These are phyloP conservation scores for Populus alba DNA, from an alignment of 345 rosid genomes.

Conservation along the genomic window DNA sequence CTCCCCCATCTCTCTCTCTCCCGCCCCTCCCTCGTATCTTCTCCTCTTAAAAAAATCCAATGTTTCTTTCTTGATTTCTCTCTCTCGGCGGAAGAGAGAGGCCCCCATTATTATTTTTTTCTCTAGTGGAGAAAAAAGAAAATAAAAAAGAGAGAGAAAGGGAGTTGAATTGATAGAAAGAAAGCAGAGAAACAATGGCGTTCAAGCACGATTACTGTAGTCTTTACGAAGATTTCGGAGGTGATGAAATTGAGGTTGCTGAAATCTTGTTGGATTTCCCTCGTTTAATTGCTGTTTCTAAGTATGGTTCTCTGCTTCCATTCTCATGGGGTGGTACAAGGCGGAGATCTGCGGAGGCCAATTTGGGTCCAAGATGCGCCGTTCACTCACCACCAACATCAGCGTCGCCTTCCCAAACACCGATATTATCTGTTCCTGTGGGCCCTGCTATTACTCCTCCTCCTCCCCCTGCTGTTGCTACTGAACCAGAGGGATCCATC, in stretches of 20 bases:
- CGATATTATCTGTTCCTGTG: background rate
- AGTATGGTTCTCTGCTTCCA: conserved; percentile 2
- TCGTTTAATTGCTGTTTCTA: background rate
- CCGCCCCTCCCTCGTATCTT: background rate
- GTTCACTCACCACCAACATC: background rate
- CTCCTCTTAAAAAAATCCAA: background rate
- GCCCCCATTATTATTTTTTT: background rate
- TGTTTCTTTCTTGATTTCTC: too few relatives aligned
- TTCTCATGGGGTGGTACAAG: conserved; percentile 30
- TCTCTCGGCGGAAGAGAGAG: background rate
- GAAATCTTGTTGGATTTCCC: conserved; percentile 26
- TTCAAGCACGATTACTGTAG: background rate
- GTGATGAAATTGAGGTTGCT: conserved; percentile 24
- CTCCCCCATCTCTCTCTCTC: background rate
- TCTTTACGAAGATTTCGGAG: background rate
- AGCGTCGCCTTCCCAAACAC: background rate
- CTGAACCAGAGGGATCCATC: background rate
- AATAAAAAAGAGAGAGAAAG: background rate
- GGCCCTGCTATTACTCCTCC: background rate
- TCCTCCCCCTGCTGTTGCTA: background rate
- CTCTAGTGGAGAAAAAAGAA: background rate
- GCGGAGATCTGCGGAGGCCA: conserved; percentile 23
- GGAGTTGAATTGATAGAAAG: background rate
- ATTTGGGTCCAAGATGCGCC: background rate
- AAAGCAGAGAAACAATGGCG: conserved; percentile 1